Evolutionary conservation across 169 alveolate genomes (phyloP), one percentile per base, ranked within the genome.

Genomic region (Plasmodium coatneyi): DNA sequence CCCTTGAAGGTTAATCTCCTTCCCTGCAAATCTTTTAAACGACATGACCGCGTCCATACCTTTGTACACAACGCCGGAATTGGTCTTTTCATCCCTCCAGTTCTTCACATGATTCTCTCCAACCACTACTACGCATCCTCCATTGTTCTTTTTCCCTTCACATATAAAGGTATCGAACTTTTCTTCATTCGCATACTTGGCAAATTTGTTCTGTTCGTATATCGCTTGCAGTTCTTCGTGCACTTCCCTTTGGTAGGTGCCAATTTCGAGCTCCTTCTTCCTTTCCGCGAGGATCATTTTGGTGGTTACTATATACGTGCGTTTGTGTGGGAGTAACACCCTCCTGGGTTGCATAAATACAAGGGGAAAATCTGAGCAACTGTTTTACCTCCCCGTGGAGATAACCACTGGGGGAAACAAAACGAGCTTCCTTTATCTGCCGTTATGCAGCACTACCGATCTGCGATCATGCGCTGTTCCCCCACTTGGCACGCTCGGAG

Each of bases 21-120:
- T 91, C 49, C 95, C 95, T 70, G 41, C 52, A 39, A 91, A 91
- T n/a, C 16, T 54, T 71, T 81, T 91, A 91, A 91, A 91, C 4
- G 95, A 74, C 39, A 9, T 28, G 12, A 80, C 54, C 30, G 92
- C 30, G 83, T 81, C 56, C n/a, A 81, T 71, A 66, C 54, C 30
- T 16, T 66, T 22, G 74, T 70, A 52, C 32, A 82, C 71, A 71
- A 91, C 60, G 16, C 16, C 36, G 1, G 80, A 32, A 30, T 46
- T n/a, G 5, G 66, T 89, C 19, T 84, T 84, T 30, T 89, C 81
- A 49, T 89, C 82, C 34, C 71, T 79, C 16, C 34, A 14, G 9
- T 36, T 28, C 46, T 6, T n/a, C 28, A 34, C 72, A 70, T 66
- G 52, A 56, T 22, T 43, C 7, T 12, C 89, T 12, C 43, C 25